Evolutionary conservation across 1,284 basidiomycete species (phyloP), one percentile per base, ranked within the genome.

Genomic region (Cryptococcus deneoformans): DNA sequence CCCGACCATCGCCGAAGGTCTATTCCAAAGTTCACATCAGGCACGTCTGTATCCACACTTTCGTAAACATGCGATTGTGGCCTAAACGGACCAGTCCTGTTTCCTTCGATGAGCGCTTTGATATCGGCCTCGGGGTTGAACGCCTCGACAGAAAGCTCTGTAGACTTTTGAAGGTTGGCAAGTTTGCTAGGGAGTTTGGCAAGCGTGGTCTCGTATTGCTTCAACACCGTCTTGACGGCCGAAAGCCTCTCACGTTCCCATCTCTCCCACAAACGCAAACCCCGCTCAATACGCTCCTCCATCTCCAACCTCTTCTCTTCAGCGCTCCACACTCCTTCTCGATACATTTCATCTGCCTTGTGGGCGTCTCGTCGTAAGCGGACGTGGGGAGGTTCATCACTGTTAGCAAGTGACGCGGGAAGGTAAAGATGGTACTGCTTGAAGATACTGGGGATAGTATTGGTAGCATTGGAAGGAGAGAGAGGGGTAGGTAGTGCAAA

Each of bases 51-150:
- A 29, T 87, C 82, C 49, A 91, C 80, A 3, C 86, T 87, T 72
- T 94, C 90, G 72, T 92, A 94, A 9, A 92, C 80, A 58, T 91
- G 89, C 0, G 91, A 83, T 47, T 80, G 80, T 0, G 92, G 92
- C 47, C 88, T 64, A 85, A 94, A 95, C 0, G 90, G 88, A 0
- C 92, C 92, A 1, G 90, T 94, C 55, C 92, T 85, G 71, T 90
- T 90, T 14, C 88, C 86, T 75, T 94, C 91, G 62, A 95, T 92
- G 58, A 93, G 83, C 5, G 76, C 75, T 58, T 67, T 71, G 55
- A 69, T 56, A 49, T 95, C 92, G 1, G 86, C 85, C 60, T 93
- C 90, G 2, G 92, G 91, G 64, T 92, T 86, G 75, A 86, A 94
- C 1, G 89, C 84, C 48, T 90, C 84, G 60, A 93, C 83, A 46